Evolutionary conservation across 169 alveolate genomes (phyloP).

Genomic region (Toxoplasma gondii): DNA sequence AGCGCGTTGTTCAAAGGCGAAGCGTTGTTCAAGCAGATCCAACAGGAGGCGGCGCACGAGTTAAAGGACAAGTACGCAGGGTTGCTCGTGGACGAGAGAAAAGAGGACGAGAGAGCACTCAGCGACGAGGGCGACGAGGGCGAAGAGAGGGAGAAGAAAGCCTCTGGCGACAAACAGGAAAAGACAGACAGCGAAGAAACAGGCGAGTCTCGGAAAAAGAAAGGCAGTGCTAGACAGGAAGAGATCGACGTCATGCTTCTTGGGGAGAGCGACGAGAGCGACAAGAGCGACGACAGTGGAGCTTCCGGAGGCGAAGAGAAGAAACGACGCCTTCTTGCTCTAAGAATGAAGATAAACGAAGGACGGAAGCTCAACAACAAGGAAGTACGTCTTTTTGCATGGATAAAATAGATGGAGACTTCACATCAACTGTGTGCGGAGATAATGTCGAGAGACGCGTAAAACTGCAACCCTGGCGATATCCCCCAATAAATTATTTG

Average conservation of each 20-base stretch:
- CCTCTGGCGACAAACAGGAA: not conserved
- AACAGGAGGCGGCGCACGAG: constrained; percentile 45
- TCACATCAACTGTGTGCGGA: not conserved
- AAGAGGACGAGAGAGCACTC: constrained; percentile 1
- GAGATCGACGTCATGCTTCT: constrained; percentile 1
- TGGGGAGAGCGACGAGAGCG: constrained; percentile 25
- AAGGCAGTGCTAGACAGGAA: not conserved
- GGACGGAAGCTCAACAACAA: constrained; percentile 67
- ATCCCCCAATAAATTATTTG: too few species aligned
- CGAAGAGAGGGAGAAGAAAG: not conserved
- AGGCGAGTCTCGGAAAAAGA: not conserved
- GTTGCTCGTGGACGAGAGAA: not conserved
- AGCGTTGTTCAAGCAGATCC: constrained; percentile 5
- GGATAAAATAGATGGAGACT: not conserved
- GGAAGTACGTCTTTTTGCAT: constrained; percentile 52
- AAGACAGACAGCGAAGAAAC: not conserved
- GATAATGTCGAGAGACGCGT: not conserved
- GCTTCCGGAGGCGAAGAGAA: not conserved
- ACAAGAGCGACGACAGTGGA: not conserved
- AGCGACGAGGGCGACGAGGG: not conserved
- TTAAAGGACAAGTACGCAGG: constrained; percentile 9
- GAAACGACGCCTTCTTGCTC: constrained; percentile 16
- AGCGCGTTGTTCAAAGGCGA: not conserved
- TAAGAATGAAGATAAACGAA: constrained; percentile 53
- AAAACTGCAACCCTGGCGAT: not conserved